phyloP scores from a whole-genome alignment of 305 asterid species.

The Salvia sclarea region DNA sequence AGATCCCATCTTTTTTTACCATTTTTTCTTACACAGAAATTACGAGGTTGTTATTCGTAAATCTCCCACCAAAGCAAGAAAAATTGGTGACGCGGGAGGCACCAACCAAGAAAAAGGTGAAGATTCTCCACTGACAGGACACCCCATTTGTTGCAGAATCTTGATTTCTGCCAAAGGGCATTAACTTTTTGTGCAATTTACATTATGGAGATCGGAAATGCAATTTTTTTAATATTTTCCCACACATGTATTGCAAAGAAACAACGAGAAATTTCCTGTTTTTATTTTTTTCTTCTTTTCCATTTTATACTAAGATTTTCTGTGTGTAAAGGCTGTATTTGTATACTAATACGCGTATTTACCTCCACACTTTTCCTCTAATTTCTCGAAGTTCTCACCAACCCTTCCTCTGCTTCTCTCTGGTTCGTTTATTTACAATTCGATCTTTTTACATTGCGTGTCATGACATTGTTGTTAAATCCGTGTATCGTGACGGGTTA shows the following conservation, averaged over 20 bases:
- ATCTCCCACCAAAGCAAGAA: conserved; percentile 7
- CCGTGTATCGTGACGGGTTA: conserved; percentile 18
- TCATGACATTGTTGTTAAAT: conserved; percentile 31
- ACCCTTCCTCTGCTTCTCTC: conserved; percentile 29
- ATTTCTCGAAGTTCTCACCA: conserved; percentile 38
- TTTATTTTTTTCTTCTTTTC: not conserved
- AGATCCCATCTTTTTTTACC: conserved; percentile 30
- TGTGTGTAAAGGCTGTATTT: conserved; percentile 5
- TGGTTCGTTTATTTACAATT: conserved; percentile 31
- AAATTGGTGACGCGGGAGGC: conserved; percentile 46
- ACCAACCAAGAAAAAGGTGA: conserved; percentile 41
- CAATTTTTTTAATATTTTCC: not conserved
- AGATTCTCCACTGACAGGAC: conserved; percentile 40
- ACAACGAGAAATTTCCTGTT: not conserved
- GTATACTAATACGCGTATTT: not conserved
- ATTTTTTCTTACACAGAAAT: conserved; percentile 5
- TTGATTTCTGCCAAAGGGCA: conserved; percentile 34
- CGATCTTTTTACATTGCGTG: conserved; percentile 15
- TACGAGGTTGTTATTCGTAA: conserved; percentile 24
- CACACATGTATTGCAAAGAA: conserved; percentile 8
- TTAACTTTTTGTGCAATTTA: conserved; percentile 36
- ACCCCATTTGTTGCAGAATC: conserved; percentile 38
- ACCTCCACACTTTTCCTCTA: conserved; percentile 14
- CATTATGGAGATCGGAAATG: not conserved
- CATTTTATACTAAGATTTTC: conserved; percentile 8